A percentile compares a stretch with the other conserved stretches of the same genome.
phyloP scores from a whole-genome alignment of 2,329 filamentous ascomycete species.

The Ophiostoma sp. region DNA sequence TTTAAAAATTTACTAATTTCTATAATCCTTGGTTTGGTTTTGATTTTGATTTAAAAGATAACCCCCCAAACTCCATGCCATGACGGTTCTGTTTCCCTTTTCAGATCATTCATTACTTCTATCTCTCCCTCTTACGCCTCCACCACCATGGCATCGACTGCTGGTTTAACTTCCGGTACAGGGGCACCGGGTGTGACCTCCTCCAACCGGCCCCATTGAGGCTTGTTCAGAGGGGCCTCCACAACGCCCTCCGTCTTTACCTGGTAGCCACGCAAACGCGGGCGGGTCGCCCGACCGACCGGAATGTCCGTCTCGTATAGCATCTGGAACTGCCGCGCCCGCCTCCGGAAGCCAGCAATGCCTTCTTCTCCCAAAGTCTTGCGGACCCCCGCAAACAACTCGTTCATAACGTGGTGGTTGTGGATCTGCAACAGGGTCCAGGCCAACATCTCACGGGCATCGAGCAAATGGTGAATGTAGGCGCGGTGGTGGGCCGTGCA shows the following conservation, averaged over 20 bases:
- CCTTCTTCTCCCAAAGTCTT: constrained; percentile 59
- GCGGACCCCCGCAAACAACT: constrained; percentile 74
- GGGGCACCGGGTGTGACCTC: constrained; percentile 35
- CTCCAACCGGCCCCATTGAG: constrained; percentile 58
- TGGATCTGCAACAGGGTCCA: constrained; percentile 93
- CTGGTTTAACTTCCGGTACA: background rate
- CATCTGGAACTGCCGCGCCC: constrained; percentile 44
- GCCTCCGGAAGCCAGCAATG: constrained; percentile 58
- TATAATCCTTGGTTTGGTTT: background rate
- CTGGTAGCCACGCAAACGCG: constrained; percentile 79
- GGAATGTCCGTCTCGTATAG: constrained; percentile 73
- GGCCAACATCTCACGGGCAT: constrained; percentile 92
- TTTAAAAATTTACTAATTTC: background rate
- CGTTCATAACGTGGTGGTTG: constrained; percentile 72
- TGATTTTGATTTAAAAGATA: background rate
- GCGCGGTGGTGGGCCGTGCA: constrained; percentile 83
- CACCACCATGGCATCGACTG: background rate
- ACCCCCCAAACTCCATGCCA: constrained; percentile 2
- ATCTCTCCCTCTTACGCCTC: background rate
- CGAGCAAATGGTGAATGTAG: constrained; percentile 82
- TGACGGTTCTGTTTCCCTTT: too few species aligned
- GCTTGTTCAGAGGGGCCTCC: constrained; percentile 60
- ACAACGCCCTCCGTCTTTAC: constrained; percentile 68
- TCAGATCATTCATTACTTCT: background rate
- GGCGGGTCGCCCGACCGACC: constrained; percentile 71